Evolutionary conservation across 371 early-diverging fungal genomes (phyloP), one percentile per base, ranked within the genome.

Genomic region (Basidiobolus meristosporus): DNA sequence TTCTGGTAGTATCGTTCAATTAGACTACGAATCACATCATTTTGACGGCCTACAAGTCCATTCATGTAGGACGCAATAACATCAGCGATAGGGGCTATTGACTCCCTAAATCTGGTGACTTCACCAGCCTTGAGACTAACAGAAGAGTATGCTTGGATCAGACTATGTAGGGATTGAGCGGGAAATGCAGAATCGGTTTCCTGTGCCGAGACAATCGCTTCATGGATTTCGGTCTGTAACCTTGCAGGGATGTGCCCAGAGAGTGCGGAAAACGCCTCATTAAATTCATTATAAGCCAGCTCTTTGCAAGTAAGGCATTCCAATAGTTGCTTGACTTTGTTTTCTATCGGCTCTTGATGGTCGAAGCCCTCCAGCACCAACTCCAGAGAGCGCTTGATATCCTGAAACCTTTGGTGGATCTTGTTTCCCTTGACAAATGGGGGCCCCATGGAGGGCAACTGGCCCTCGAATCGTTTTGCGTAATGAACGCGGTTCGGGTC

Each of bases 401-500:
- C 70, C 17, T 68, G 60, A 65, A 75, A 77, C 42, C 73, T 67
- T 53, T 92, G 92, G 48, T 90, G 80, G 3, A 73, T 66, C 67
- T 82, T 83, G 49, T 76, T 82, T 55, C 77, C 85, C 44, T 54
- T 60, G 31, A 77, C 58, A 28, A 77, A 69, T 35, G 83, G 82
- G 40, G 61, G 67, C 36, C 87, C 87, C 62, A 69, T 80, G 0
- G 53, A 42, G 9, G 90, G 83, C 10, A 93, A 70, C 50, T 75
- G 66, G 30, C 90, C 95, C 42, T 77, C 81, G 55, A 90, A 97
- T 30, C 78, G 74, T 50, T 71, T 63, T 20, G 93, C 90, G 29
- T 78, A 77, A 57, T 84, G 83, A 47, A 97, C 93, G 19, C 76
- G 75, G 41, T 75, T 73, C 32, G 92, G 92, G 50, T 95, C 93